Conservation (phyloP, 257 asterid genomes). For the Jacaranda copaia region DNA sequence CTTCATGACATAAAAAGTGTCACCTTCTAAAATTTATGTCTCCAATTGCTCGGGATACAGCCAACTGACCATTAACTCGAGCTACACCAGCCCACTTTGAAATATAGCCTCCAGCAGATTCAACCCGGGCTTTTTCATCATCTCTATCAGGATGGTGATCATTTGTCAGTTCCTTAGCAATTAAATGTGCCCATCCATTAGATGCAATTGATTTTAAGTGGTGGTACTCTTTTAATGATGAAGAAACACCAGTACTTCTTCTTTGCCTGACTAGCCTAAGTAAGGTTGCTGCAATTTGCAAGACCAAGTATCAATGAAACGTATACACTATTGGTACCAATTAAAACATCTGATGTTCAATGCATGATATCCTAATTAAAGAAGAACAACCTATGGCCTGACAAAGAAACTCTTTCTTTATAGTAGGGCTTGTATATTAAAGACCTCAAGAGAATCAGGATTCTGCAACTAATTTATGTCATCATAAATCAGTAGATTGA, state of each 20-base stretch:
- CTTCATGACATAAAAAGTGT: conserved; percentile 27
- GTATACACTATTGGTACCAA: conserved; percentile 8
- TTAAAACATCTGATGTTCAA: not conserved
- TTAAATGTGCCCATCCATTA: conserved; percentile 69
- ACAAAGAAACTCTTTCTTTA: conserved; percentile 16
- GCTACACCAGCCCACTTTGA: conserved; percentile 91
- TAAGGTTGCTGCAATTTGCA: conserved; percentile 73
- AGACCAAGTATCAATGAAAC: conserved; percentile 35
- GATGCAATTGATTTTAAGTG: conserved; percentile 72
- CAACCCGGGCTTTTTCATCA: conserved; percentile 86
- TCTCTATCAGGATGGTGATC: conserved; percentile 98
- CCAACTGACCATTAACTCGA: conserved; percentile 94
- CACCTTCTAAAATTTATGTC: conserved; percentile 83
- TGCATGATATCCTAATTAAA: conserved; percentile 4
- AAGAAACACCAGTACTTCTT: conserved; percentile 54
- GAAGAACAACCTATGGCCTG: conserved; percentile 1
- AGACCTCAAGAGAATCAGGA: conserved; percentile 10
- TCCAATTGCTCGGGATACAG: conserved; percentile 94
- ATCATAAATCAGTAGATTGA: conserved; percentile 26
- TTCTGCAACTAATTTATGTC: conserved; percentile 19
- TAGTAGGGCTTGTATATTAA: not conserved
- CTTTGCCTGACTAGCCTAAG: conserved; percentile 73
- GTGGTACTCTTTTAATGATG: conserved; percentile 60
- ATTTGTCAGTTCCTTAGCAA: conserved; percentile 84
- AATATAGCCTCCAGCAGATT: conserved; percentile 92